Percentiles rank a stretch among this genome's conserved stretches.
Evolutionary conservation across 2,329 filamentous ascomycete species (phyloP).

Genomic region (Lasiodiplodia sp.): DNA sequence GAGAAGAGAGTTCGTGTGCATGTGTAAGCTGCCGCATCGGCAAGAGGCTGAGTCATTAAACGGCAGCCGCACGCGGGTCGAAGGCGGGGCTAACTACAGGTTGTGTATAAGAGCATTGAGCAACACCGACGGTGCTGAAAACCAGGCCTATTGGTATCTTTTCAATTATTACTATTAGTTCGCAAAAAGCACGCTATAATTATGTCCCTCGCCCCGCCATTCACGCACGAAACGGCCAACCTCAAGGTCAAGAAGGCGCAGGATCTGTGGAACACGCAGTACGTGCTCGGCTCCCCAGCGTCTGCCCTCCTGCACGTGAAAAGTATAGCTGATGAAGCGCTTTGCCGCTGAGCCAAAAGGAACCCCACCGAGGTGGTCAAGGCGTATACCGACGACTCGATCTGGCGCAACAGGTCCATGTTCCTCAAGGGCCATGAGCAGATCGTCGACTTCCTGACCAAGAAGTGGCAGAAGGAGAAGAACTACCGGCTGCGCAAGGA

Average conservation of each 20-base stretch:
- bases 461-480: slow-evolving; percentile 77
- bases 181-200: not conserved
- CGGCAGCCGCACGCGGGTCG: not conserved
- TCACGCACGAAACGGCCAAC: slow-evolving; percentile 74
- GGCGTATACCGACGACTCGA: slow-evolving; percentile 76
- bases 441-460: slow-evolving; percentile 72
- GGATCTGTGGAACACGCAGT: slow-evolving; percentile 82
- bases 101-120: not conserved
- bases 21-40: slow-evolving; percentile 5
- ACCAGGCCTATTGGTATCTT: not conserved
- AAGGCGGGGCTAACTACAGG: not conserved
- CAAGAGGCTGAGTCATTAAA: slow-evolving; percentile 15
- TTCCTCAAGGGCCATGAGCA: slow-evolving; percentile 74
- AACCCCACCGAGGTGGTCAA: slow-evolving; percentile 70
- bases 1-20: not conserved
- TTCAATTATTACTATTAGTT: not conserved
- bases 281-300: slow-evolving; percentile 34
- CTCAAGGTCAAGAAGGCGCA: slow-evolving; percentile 86
- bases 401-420: slow-evolving; percentile 79
- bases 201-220: slow-evolving; percentile 69
- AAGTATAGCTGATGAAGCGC: not conserved
- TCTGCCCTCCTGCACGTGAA: slow-evolving; percentile 25
- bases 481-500: slow-evolving; percentile 82
- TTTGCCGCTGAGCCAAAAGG: slow-evolving; percentile 48
- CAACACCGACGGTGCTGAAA: not conserved